Conservation (phyloP, 768 basidiomycete species). For the Tylopilus intermedius region DNA sequence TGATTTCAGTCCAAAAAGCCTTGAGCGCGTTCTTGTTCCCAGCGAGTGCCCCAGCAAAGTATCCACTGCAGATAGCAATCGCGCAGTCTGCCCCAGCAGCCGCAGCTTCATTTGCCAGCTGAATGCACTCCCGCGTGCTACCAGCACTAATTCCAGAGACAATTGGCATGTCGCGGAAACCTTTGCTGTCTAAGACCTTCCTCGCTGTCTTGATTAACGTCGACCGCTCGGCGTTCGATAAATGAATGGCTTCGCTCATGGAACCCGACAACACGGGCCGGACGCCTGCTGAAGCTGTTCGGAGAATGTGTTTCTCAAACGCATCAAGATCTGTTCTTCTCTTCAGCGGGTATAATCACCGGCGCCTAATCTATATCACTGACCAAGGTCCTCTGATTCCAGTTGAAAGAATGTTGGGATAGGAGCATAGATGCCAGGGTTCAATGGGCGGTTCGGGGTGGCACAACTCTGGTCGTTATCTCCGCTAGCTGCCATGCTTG, state of each 20-base stretch:
- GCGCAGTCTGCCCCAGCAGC: slow-evolving; percentile 80
- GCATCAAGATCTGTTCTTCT: slow-evolving; percentile 49
- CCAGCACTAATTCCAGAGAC: slow-evolving; percentile 81
- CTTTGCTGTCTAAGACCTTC: slow-evolving; percentile 63
- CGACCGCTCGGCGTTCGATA: slow-evolving; percentile 62
- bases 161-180: slow-evolving; percentile 55
- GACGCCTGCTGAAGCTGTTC: slow-evolving; percentile 62
- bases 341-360: slow-evolving; percentile 3
- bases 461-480: slow-evolving; percentile 13
- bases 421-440: slow-evolving; percentile 77
- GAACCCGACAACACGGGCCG: slow-evolving; percentile 71
- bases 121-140: slow-evolving; percentile 78
- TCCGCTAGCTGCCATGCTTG: slow-evolving; percentile 37
- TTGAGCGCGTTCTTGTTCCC: slow-evolving; percentile 64
- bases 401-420: slow-evolving; percentile 81
- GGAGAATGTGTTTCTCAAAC: slow-evolving; percentile 64
- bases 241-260: slow-evolving; percentile 82
- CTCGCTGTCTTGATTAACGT: slow-evolving; percentile 63
- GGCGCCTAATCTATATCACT: slow-evolving; percentile 22
- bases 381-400: slow-evolving; percentile 78
- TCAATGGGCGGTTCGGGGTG: slow-evolving; percentile 49
- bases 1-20: slow-evolving; percentile 71
- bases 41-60: slow-evolving; percentile 74
- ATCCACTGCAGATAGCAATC: slow-evolving; percentile 83
- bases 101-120: slow-evolving; percentile 71